Base-by-base conservation (phyloP, 257 asterid species). In the Scutellaria galericulata region DNA sequence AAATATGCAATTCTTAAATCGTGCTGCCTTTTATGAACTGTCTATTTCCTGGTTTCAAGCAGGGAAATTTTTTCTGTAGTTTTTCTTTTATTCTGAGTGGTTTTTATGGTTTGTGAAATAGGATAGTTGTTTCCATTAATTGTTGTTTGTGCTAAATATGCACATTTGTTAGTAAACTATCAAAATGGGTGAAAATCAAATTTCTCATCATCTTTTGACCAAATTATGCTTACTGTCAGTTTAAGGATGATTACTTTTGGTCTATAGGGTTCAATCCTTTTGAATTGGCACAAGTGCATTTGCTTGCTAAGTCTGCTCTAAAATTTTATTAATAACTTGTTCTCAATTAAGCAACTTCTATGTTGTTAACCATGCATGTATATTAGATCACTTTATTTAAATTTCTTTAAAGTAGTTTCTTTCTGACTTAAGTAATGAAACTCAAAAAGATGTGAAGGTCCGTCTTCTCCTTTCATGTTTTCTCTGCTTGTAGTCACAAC, bases 251-350 rank as follows among this genome's bases (percentile, higher is more conserved):
- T 60, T 59, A 35, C 15, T 64, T 72, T 40, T 65, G 57, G 46
- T 57, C 46, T 46, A 20, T 65, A 57, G 61, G 39, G 64, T 64
- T 54, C 71, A 69, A 62, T 74, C 50, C 13, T 61, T 58, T 55
- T 57, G 64, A n/a, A n/a, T 50, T 54, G 41, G 71, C 59, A 69
- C 62, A 70, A 63, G 57, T 57, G 63, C 74, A 68, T 64, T 63
- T 71, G 71, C 78, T 66, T 73, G 71, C 78, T 70, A 66, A 72
- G 74, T 48, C 18, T n/a, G 66, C 56, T 56, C 44, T 48, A 20
- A 64, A 61, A 58, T 40, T 61, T 44, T 11, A 24, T 27, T 60
- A 7, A n/a, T 22, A 3, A 7, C 3, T 45, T 51, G 72, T 41
- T 52, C 68, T 42, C 70, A 57, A 59, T 5, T 73, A 64, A 64